Conservation (phyloP, 2,329 filamentous ascomycete genomes). For the Bisporella sp. region DNA sequence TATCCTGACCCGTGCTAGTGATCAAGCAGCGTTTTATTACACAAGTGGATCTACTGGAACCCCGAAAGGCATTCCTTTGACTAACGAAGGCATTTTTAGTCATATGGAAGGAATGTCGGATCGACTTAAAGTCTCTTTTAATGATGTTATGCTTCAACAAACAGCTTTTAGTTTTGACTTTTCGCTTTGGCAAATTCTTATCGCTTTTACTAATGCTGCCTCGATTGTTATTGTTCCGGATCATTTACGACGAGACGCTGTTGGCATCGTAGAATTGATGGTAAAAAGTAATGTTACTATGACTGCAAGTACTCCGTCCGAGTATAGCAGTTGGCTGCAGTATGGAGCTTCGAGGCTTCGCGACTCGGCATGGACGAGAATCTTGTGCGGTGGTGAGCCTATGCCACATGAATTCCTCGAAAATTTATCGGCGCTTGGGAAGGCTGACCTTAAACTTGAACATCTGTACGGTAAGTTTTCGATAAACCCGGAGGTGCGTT, state of each 20-base stretch:
- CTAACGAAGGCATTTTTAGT: constrained; percentile 18
- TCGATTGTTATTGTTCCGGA: constrained; percentile 10
- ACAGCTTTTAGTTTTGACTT: constrained; percentile 15
- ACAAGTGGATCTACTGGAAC: constrained; percentile 20
- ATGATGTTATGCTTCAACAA: constrained; percentile 14
- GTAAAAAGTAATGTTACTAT: constrained; percentile 10
- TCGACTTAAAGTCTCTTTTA: constrained; percentile 5
- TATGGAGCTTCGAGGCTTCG: not conserved
- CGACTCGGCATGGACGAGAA: not conserved
- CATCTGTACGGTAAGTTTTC: not conserved
- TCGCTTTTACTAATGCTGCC: constrained; percentile 12
- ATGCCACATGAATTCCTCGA: not conserved
- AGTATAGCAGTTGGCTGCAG: constrained; percentile 14
- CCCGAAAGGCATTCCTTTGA: constrained; percentile 36
- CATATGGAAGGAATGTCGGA: constrained; percentile 15
- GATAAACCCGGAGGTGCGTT: too few relatives aligned
- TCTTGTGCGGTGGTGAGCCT: not conserved
- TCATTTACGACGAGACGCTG: constrained; percentile 10
- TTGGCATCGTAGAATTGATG: constrained; percentile 14
- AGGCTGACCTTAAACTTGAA: not conserved
- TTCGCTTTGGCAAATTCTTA: constrained; percentile 13
- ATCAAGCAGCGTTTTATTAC: constrained; percentile 23
- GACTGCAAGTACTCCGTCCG: constrained; percentile 17
- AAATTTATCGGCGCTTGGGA: not conserved
- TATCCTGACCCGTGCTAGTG: constrained; percentile 22